A percentile compares a stretch with the other conserved stretches of the same genome.
These are phyloP conservation scores for Amanita pallidorosea DNA, from an alignment of 768 basidiomycete species.

Conservation along the genomic window DNA sequence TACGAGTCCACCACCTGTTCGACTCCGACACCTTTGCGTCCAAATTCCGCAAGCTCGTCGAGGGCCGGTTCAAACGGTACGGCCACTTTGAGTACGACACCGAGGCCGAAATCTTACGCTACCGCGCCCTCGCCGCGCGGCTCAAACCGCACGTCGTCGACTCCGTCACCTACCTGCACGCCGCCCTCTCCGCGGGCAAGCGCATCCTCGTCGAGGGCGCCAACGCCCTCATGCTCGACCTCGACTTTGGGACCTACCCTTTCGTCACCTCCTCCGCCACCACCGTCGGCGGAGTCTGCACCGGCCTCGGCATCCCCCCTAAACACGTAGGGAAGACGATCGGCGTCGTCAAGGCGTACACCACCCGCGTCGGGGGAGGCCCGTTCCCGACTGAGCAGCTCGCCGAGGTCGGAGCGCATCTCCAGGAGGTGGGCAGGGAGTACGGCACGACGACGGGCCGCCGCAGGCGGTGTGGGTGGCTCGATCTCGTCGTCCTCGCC, in stretches of 20 bases:
- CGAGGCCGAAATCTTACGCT: slow-evolving; percentile 87
- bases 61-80: slow-evolving; percentile 96
- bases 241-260: slow-evolving; percentile 97
- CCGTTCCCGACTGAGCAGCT: slow-evolving; percentile 97
- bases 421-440: slow-evolving; percentile 92
- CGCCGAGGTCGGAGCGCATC: slow-evolving; percentile 74
- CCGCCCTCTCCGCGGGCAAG: slow-evolving; percentile 59
- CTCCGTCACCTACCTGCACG: slow-evolving; percentile 76
- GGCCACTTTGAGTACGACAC: slow-evolving; percentile 98
- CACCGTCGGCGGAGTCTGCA: slow-evolving; percentile 90
- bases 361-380: slow-evolving; percentile 96
- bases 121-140: slow-evolving; percentile 63
- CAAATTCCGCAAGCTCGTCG: slow-evolving; percentile 93
- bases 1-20: slow-evolving; percentile 94
- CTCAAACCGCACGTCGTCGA: slow-evolving; percentile 85
- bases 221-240: slow-evolving; percentile 96
- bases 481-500: slow-evolving; percentile 90
- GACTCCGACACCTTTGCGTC: slow-evolving; percentile 73
- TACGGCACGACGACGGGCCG: slow-evolving; percentile 92
- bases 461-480: slow-evolving; percentile 90
- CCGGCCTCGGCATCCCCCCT: slow-evolving; percentile 95
- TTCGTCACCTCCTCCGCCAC: slow-evolving; percentile 95
- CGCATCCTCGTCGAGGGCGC: slow-evolving; percentile 91
- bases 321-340: slow-evolving; percentile 76
- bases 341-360: slow-evolving; percentile 97